Base-by-base conservation (phyloP, 1,139 yeast species). In the Spencermartinsiella ligniputridi region DNA sequence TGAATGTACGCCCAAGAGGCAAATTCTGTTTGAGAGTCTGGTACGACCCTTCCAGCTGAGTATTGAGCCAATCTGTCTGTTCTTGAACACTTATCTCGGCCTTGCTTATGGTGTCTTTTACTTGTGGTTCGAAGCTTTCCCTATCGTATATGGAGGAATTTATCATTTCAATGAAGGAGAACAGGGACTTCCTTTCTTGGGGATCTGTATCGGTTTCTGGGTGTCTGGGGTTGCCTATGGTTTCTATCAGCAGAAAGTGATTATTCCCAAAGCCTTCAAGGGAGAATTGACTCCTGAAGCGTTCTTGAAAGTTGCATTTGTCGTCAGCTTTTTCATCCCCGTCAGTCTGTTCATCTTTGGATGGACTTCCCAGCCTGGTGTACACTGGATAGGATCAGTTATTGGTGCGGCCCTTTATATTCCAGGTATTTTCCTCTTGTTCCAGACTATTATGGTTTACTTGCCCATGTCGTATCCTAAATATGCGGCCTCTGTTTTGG, bases 351-450 rank as follows among this genome's bases (percentile, higher is more conserved):
- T n/a, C n/a, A n/a, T n/a, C n/a, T n/a, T n/a, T 52, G 78, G 72
- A 1, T 77, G 81, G 81, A 63, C 79, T n/a, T n/a, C n/a, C n/a
- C n/a, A n/a, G 2, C 75, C 86, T 5, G 75, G 78, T 57, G 47
- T 84, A 25, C 94, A 84, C 63, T 87, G 94, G 94, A 79, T 84
- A 68, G 86, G 79, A 5, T 88, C 95, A 13, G 69, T 81, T 32
- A 77, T 83, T 2, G 81, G 90, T 0, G 89, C 88, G 47, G 74
- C 78, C 34, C 81, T 89, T 29, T 84, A 84, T 60, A 90, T 92
- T 0, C 79, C 80, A 57, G 87, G 90, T 2, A 71, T 83, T 50
- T 75, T 84, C 49, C 67, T 83, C 56, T 76, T 84, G 45, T 87
- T 87, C 71, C 85, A 85, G 64, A 69, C 86, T 13, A 76, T 80